Percentiles rank a stretch among this genome's conserved stretches.
Evolutionary conservation across 495 filamentous ascomycete species (phyloP).

Genomic region (Xylaria nigripes): DNA sequence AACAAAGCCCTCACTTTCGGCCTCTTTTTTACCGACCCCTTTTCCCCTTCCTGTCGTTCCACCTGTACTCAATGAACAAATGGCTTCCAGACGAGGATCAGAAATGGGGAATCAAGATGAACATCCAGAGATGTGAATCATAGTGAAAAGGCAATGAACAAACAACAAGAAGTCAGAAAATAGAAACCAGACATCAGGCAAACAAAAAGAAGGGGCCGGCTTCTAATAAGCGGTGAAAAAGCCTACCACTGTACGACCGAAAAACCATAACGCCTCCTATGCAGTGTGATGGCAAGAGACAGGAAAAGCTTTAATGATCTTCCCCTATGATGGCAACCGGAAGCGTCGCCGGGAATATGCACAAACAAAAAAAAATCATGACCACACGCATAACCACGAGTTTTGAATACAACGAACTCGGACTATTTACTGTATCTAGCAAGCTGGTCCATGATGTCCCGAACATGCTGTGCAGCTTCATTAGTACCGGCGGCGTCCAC

Average conservation of each 20-base stretch:
- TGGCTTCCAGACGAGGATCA: too few species aligned
- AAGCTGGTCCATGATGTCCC: conserved; percentile 43
- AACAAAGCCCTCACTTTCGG: too few species aligned
- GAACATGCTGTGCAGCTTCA: conserved; percentile 34
- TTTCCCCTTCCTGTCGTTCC: too few species aligned
- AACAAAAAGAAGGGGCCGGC: too few species aligned
- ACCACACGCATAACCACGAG: neutral
- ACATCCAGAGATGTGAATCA: too few species aligned
- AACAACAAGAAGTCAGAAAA: too few species aligned
- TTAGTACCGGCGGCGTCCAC: conserved; percentile 15
- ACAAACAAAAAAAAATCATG: neutral
- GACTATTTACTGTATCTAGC: conserved; percentile 38
- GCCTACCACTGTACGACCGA: neutral
- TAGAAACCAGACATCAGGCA: too few species aligned
- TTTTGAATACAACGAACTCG: neutral
- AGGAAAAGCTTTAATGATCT: neutral
- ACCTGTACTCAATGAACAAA: too few species aligned
- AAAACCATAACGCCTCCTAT: neutral
- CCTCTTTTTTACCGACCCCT: too few species aligned
- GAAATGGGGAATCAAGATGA: too few species aligned
- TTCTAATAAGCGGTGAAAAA: neutral
- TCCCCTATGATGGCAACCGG: neutral
- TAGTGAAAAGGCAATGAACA: too few species aligned
- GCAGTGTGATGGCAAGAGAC: neutral
- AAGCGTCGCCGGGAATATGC: neutral